Conservation (phyloP, 208 protist genomes). For the Leptomonas pyrrhocoris region DNA sequence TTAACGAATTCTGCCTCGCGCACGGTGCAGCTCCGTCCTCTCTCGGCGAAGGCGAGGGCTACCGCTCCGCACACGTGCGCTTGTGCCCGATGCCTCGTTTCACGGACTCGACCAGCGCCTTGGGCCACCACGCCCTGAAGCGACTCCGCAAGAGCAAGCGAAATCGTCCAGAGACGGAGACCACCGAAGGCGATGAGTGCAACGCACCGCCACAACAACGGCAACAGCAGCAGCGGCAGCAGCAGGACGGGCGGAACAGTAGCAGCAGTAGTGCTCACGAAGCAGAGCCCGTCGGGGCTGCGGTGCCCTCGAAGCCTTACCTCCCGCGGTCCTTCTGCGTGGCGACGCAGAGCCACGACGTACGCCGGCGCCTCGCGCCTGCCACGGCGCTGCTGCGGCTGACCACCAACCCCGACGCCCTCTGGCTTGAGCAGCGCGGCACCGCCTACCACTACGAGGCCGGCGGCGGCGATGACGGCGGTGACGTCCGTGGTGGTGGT, state of each 20-base stretch:
- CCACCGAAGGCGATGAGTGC: no score
- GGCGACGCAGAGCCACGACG: slow-evolving; percentile 82
- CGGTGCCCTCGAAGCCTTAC: slow-evolving; percentile 10
- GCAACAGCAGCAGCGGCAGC: not conserved
- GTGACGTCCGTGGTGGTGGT: no score
- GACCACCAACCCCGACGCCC: slow-evolving; percentile 51
- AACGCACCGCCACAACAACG: not conserved
- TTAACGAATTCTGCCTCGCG: slow-evolving; percentile 13
- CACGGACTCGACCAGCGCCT: not conserved
- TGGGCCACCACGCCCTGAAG: slow-evolving; percentile 19
- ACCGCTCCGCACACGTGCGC: not conserved
- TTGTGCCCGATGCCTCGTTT: slow-evolving; percentile 6
- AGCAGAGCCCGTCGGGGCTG: not conserved
- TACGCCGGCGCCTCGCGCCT: slow-evolving; percentile 52
- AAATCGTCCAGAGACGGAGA: not conserved
- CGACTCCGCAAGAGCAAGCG: not conserved
- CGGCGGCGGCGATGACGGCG: not conserved
- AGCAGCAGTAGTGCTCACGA: not conserved
- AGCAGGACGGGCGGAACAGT: not conserved
- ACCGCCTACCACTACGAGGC: slow-evolving; percentile 47
- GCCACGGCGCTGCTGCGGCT: slow-evolving; percentile 65
- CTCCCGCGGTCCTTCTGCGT: slow-evolving; percentile 47
- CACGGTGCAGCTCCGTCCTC: not conserved
- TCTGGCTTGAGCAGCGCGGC: slow-evolving; percentile 81
- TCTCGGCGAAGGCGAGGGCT: not conserved